A percentile compares a stretch with the other conserved stretches of the same genome.
phyloP scores from a whole-genome alignment of 2,329 filamentous ascomycete genomes.

The Cercospora sp. region DNA sequence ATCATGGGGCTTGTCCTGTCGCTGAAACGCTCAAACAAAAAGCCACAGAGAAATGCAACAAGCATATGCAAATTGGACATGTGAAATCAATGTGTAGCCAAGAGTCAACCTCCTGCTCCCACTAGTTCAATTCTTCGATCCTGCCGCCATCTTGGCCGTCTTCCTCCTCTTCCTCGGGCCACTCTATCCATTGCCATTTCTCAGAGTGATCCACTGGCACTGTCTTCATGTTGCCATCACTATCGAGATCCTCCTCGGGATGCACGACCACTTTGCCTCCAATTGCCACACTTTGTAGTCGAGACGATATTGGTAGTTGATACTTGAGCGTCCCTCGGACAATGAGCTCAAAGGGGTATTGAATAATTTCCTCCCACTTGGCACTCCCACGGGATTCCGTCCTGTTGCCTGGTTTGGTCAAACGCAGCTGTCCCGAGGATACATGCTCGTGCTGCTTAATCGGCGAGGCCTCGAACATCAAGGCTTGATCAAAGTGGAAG shows the following conservation, averaged over 20 bases:
- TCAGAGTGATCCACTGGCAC: slow-evolving; percentile 32
- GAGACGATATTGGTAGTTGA: slow-evolving; percentile 60
- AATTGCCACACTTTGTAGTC: slow-evolving; percentile 54
- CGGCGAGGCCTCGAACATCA: slow-evolving; percentile 87
- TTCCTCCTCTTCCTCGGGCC: slow-evolving; percentile 26
- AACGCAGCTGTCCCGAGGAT: slow-evolving; percentile 79
- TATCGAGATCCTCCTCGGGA: slow-evolving; percentile 40
- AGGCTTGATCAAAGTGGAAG: slow-evolving; percentile 78
- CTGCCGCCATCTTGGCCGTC: slow-evolving; percentile 16
- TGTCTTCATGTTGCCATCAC: slow-evolving; percentile 35
- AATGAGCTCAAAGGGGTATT: slow-evolving; percentile 91
- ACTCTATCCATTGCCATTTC: slow-evolving; percentile 38
- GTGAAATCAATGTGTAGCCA: slow-evolving; percentile 24
- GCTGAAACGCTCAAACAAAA: slow-evolving; percentile 27
- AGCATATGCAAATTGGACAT: slow-evolving; percentile 23
- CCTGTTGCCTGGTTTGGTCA: slow-evolving; percentile 80
- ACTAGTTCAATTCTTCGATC: slow-evolving; percentile 15
- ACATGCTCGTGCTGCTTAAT: slow-evolving; percentile 71
- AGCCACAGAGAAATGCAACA: slow-evolving; percentile 6
- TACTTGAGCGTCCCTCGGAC: slow-evolving; percentile 90
- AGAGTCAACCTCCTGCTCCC: neutral
- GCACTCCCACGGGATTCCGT: slow-evolving; percentile 78
- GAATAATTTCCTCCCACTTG: slow-evolving; percentile 85
- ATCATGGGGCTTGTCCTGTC: slow-evolving; percentile 10
- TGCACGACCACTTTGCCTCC: slow-evolving; percentile 44